Evolutionary conservation across 225 moss, liverwort and hornwort species (phyloP), one percentile per base, ranked within the genome.

Genomic region (Marchantia paleacea): DNA sequence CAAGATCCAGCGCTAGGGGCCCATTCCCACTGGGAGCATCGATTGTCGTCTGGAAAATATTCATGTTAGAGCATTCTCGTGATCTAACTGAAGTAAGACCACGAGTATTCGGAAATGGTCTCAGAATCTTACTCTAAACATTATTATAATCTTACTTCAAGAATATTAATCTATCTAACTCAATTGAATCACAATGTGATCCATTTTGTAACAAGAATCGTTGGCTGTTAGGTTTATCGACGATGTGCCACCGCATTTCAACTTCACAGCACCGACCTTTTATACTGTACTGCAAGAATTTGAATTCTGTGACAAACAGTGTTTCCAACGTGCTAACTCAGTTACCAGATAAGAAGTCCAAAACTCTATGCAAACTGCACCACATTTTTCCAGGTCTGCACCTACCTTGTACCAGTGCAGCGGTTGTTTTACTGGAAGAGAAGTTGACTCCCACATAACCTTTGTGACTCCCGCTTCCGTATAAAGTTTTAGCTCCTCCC

Each of bases 401-500:
- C 52, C 0, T 72, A 96, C 96, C 96, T 96, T 92, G 81, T 92
- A 90, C 96, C 96, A 96, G 52, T 85, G 64, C 15, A 96, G 87
- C 24, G 85, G 76, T 52, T 88, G 85, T 24, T 85, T 79, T 57
- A 67, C 84, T 20, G 87, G 65, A 55, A 78, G 77, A 16, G 82
- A 50, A 31, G 82, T 54, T 83, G 87, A 84, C 4, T 22, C 10
- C 96, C 96, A 96, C 18, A 51, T 28, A 81, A 86, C 88, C 16
- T 78, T 76, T 68, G 71, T 55, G 29, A 87, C 89, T 75, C 92
- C 96, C 29, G 77, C 80, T 52, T 81, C 81, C 14, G 82, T 87
- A 75, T 81, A 88, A 10, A 94, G 82, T 31, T 52, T 83, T 70
- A 73, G 82, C 8, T 64, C 81, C 78, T 94, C 96, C 60, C 96